Base-by-base conservation (phyloP, 352 stramenopile genomes). In the Blastocystis sp. region DNA sequence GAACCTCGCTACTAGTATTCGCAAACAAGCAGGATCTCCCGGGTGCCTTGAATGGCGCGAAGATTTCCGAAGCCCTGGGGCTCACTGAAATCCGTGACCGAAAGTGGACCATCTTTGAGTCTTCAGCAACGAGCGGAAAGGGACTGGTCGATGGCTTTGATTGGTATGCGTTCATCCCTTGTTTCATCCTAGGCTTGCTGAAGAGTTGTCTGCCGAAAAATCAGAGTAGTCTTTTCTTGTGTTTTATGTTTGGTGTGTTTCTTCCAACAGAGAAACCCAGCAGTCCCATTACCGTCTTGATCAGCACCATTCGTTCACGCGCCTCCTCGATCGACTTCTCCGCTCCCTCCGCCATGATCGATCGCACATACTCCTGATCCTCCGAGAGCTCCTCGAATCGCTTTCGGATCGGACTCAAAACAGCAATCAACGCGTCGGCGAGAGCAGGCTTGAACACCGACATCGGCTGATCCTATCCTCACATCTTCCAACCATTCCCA, bases 81-180 rank as follows among this genome's bases (percentile, higher is more conserved):
- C 90, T 99, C 56, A 95, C 95, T 53, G 93, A 98, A 84, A 97
- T 99, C 75, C 93, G 95, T 87, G 98, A 97, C 90, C 91, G 96
- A 79, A 95, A 99, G 89, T 99, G 96, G 96, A 97, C 92, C 64
- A 99, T 99, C 88, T 97, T 98, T 90, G 96, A 98, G 90, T 98
- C 95, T 7, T 97, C 93, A 63, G 96, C 96, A 56, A 94, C 96
- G 72, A 95, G 97, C 88, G 96, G 96, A 44, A 93, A 96, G 53
- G 96, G 96, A 32, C 91, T 99, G 18, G 98, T 98, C 89, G 96
- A 99, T 90, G 96, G 96, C 72, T 98, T 99, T 88, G 96, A 99
- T 89, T 99, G 96, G 96, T 95, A 87, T 18, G 76, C 64, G 48
- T 21, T 87, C 7, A 61, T 18, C 34, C 16, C 4, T 63, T 73